Conservation (phyloP, 2,329 filamentous ascomycete genomes). For the Aspergillus fijiensis region DNA sequence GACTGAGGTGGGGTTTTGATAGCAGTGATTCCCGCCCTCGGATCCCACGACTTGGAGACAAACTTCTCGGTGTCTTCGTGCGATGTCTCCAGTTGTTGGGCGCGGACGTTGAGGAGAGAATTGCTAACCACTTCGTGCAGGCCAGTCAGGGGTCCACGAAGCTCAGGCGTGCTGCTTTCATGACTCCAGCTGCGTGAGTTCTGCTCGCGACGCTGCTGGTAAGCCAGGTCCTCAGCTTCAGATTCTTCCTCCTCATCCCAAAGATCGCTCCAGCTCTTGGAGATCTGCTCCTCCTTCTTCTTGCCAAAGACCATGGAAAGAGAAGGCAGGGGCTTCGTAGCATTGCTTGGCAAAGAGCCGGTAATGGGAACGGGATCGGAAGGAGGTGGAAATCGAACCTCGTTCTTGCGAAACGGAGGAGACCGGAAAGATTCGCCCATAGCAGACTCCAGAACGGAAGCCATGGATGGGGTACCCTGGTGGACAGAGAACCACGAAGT, state of each 20-base stretch:
- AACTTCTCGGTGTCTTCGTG: constrained; percentile 18
- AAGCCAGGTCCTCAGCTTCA: constrained; percentile 59
- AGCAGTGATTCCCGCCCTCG: constrained; percentile 59
- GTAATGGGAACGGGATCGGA: constrained; percentile 70
- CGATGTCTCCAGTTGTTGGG: constrained; percentile 35
- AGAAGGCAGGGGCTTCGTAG: constrained; percentile 61
- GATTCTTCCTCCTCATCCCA: constrained; percentile 86
- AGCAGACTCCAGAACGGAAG: constrained; percentile 80
- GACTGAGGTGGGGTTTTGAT: constrained; percentile 39
- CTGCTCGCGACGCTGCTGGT: constrained; percentile 60
- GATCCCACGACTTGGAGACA: constrained; percentile 53
- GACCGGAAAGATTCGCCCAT: constrained; percentile 80
- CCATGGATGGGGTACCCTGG: constrained; percentile 74
- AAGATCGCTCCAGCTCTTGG: constrained; percentile 99
- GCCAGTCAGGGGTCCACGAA: constrained; percentile 50
- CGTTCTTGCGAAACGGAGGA: constrained; percentile 51
- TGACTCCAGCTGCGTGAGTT: constrained; percentile 79
- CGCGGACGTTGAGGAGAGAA: constrained; percentile 51
- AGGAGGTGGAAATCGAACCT: constrained; percentile 49
- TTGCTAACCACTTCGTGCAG: constrained; percentile 57
- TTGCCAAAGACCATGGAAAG: constrained; percentile 79
- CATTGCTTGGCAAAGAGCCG: constrained; percentile 70
- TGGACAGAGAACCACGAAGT: constrained; percentile 76
- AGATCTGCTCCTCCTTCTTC: constrained; percentile 69
- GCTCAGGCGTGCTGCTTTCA: constrained; percentile 60